Percentiles rank a stretch among this genome's conserved stretches.
phyloP scores from a whole-genome alignment of 495 filamentous ascomycete species.

The Haplographium delicatum region DNA sequence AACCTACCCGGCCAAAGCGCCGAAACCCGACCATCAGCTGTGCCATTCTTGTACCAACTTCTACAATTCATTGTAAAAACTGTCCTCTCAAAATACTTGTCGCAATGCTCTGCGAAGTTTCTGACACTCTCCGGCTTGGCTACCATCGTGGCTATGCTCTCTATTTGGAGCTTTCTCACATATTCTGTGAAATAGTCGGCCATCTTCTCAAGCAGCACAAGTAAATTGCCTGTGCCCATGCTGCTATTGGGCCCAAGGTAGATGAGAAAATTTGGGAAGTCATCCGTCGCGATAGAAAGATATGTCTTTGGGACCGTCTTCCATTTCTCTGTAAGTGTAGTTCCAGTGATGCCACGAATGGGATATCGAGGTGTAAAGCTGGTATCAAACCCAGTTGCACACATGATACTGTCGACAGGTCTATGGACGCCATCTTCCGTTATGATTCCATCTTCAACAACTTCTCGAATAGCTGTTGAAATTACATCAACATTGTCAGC shows the following conservation, averaged over 20 bases:
- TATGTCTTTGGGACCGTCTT: constrained; percentile 53
- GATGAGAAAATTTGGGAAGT: constrained; percentile 61
- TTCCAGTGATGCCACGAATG: constrained; percentile 44
- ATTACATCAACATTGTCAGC: constrained; percentile 59
- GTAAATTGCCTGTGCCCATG: constrained; percentile 44
- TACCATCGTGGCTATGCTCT: constrained; percentile 53
- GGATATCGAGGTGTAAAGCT: constrained; percentile 54
- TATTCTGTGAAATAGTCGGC: constrained; percentile 54
- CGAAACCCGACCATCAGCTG: constrained; percentile 28
- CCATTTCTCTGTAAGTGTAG: constrained; percentile 45
- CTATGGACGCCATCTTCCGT: constrained; percentile 44
- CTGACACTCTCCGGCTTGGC: constrained; percentile 49
- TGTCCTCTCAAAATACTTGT: constrained; percentile 55
- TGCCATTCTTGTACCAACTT: constrained; percentile 32
- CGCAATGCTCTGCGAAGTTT: constrained; percentile 57
- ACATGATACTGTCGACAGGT: constrained; percentile 57
- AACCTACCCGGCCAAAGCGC: constrained; percentile 31
- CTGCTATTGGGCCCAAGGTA: constrained; percentile 49
- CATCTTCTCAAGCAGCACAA: constrained; percentile 47
- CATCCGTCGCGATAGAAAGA: constrained; percentile 52
- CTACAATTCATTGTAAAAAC: constrained; percentile 37
- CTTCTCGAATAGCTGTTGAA: constrained; percentile 46
- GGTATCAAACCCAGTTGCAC: constrained; percentile 61
- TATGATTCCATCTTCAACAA: constrained; percentile 53
- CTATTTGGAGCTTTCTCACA: constrained; percentile 45